Evolutionary conservation across 176 grass and related monocot genomes (phyloP).

Genomic region (Phyllostachys edulis): DNA sequence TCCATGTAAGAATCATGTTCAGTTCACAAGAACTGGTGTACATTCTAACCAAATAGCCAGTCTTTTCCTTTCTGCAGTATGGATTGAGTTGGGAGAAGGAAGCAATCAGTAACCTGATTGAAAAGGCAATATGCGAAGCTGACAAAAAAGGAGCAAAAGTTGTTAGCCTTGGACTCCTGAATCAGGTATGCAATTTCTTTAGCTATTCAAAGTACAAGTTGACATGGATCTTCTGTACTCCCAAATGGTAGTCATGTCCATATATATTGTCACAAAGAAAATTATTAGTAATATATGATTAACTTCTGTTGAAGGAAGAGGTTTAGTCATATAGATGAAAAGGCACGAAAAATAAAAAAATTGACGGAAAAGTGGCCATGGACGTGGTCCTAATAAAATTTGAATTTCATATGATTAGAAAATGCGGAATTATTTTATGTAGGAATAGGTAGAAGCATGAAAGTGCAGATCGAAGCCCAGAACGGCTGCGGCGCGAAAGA

Average conservation of each 20-base stretch:
- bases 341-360: not conserved
- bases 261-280: not conserved
- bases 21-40: not conserved
- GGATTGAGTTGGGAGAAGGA: slow-evolving; percentile 58
- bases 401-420: not conserved
- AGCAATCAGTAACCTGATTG: slow-evolving; percentile 68
- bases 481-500: too few relatives aligned
- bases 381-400: not conserved
- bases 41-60: slow-evolving; percentile 2
- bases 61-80: slow-evolving; percentile 53
- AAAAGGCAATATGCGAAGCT: slow-evolving; percentile 80
- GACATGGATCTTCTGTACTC: not conserved
- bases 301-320: not conserved
- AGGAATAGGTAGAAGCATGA: too few relatives aligned
- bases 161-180: slow-evolving; percentile 79
- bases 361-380: not conserved
- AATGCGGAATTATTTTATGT: not conserved
- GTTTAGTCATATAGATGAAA: not conserved
- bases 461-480: too few relatives aligned
- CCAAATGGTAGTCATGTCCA: not conserved
- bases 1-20: slow-evolving; percentile 52
- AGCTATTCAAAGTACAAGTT: not conserved
- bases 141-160: slow-evolving; percentile 71
- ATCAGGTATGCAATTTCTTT: slow-evolving; percentile 52
- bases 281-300: not conserved